phyloP scores from a whole-genome alignment of 2,329 filamentous ascomycete species.

The Trichoderma guizhouense region DNA sequence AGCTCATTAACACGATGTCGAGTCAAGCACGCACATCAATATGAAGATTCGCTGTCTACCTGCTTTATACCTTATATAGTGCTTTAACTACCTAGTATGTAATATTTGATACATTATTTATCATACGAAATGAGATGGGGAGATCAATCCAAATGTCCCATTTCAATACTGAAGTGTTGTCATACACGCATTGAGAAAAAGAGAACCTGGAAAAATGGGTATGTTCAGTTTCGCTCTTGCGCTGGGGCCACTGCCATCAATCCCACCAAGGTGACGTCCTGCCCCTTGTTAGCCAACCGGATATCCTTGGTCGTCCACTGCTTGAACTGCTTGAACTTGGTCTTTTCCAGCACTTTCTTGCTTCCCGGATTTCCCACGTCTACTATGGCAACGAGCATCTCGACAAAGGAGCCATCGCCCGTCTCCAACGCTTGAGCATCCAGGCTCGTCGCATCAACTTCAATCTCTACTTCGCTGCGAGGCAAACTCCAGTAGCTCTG shows the following conservation, averaged over 20 bases:
- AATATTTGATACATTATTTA: too few relatives aligned
- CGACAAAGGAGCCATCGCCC: neutral
- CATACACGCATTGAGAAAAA: neutral
- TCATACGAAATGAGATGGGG: too few relatives aligned
- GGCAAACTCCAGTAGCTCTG: conserved; percentile 42
- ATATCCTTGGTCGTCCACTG: neutral
- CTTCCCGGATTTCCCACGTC: neutral
- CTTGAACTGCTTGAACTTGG: neutral
- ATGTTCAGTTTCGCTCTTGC: neutral
- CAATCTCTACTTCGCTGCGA: conserved; percentile 36
- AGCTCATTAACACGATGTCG: neutral
- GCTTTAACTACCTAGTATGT: too few relatives aligned
- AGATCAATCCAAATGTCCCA: neutral
- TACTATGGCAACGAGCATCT: neutral
- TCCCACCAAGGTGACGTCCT: neutral
- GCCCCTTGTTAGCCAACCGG: neutral
- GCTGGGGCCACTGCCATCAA: neutral
- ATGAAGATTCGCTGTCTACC: too few relatives aligned
- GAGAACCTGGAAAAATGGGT: too few relatives aligned
- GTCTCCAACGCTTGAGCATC: neutral
- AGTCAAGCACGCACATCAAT: neutral
- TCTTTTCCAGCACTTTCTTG: neutral
- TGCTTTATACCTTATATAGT: too few relatives aligned
- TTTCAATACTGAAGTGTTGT: neutral
- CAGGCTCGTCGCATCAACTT: conserved; percentile 35